phyloP scores from a whole-genome alignment of 306 rosid species.

The Pyrus bretschneideri region DNA sequence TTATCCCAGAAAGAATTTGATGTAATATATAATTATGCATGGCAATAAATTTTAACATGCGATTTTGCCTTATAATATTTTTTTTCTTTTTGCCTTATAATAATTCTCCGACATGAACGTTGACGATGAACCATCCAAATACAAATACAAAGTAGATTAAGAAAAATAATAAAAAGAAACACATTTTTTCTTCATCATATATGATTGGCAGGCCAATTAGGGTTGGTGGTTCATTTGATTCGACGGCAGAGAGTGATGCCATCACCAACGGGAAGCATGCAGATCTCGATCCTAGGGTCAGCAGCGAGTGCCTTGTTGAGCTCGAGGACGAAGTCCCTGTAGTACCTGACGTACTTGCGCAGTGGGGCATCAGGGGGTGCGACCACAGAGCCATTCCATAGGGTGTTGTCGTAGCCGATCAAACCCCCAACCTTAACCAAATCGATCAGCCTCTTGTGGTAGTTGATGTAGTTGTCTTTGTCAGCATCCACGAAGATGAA shows the following conservation, averaged over 20 bases:
- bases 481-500: conserved; percentile 88
- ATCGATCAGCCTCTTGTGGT: conserved; percentile 79
- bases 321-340: conserved; percentile 78
- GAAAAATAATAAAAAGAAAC: background rate
- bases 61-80: background rate
- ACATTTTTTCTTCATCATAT: background rate
- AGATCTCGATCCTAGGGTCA: conserved; percentile 85
- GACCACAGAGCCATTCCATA: conserved; percentile 90
- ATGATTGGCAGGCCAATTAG: background rate
- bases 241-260: conserved; percentile 89
- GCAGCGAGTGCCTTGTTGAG: conserved; percentile 76
- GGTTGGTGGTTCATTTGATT: conserved; percentile 27
- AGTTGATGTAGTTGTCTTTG: conserved; percentile 87
- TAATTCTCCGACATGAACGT: background rate
- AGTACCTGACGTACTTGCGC: conserved; percentile 80
- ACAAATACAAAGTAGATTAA: background rate
- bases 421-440: conserved; percentile 77
- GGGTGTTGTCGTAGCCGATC: conserved; percentile 87
- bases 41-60: background rate
- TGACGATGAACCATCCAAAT: background rate
- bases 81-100: background rate
- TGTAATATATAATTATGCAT: background rate
- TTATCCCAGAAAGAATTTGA: background rate
- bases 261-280: conserved; percentile 89
- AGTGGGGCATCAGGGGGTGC: conserved; percentile 85